Base-by-base conservation (phyloP, 2,329 filamentous ascomycete species). In the Ilyonectria destructans region DNA sequence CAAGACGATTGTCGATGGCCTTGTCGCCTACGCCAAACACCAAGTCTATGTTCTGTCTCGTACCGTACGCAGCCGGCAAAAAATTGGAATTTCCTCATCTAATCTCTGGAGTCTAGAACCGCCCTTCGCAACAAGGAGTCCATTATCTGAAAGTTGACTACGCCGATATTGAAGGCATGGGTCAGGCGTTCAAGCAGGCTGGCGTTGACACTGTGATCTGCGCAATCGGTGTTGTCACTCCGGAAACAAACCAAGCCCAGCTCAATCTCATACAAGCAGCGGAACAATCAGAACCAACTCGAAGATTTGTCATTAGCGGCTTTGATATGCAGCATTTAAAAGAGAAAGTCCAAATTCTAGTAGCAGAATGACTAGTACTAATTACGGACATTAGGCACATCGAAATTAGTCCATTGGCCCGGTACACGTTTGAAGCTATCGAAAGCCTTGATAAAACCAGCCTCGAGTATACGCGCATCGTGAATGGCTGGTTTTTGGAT, bases 401-500 rank as follows among this genome's bases (percentile, higher is more conserved):
- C 1, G 62, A 64, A 1, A 26, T 75, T 1, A 71, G 66, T 1
- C 73, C 75, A 2, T 13, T 77, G 8, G 68, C 73, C 0, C 37
- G 51, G 15, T 75, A 74, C 21, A 71, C 72, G 0, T 77, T 77
- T 23, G 70, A 75, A 15, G 74, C 75, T 2, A 69, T 74, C 0
- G 62, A 67, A 0, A 49, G 70, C 23, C 65, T 74, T 1, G 68
- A 71, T 10, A 61, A 68, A 5, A 74, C 70, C 0, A 23, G 17
- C 1, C 56, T 74, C 0, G 29, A 4, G 0, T 74, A 69, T 12
- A 77, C 75, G 0, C 75, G 73, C 3, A 49, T 77, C 1, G 55
- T 43, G 1, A 75, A 70, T 12, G 75, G 73, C 1, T 74, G 69
- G 67, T 77, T 78, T 45, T 62, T 75, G 1, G 76, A 78, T 31